phyloP scores from a whole-genome alignment of 73 alveolate species.

The Urostyla sp. region DNA sequence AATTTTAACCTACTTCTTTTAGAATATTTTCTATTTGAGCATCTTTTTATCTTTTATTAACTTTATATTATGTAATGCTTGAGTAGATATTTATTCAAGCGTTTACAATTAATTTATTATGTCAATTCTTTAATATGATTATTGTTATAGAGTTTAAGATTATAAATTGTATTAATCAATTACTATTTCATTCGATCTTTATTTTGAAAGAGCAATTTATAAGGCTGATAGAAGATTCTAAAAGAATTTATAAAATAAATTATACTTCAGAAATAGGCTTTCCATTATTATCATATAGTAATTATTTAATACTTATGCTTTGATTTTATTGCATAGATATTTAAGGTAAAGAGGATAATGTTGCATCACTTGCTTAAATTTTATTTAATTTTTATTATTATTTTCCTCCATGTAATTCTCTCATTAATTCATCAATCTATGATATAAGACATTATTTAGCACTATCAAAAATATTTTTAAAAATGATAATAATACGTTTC shows the following conservation, averaged over 20 bases:
- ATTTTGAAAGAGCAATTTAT: background rate
- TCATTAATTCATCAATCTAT: too few species aligned
- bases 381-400: too few species aligned
- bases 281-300: too few species aligned
- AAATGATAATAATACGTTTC: background rate
- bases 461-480: background rate
- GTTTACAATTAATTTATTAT: background rate
- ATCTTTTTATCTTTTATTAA: slow-evolving; percentile 17
- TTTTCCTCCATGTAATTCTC: too few species aligned
- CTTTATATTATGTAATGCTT: slow-evolving; percentile 1
- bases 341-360: too few species aligned
- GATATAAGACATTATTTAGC: too few species aligned
- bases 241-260: background rate
- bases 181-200: too few species aligned
- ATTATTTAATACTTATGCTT: too few species aligned
- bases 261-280: too few species aligned
- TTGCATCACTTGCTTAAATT: too few species aligned
- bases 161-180: background rate
- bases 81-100: background rate
- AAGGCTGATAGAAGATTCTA: slow-evolving; percentile 2
- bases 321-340: too few species aligned
- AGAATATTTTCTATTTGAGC: slow-evolving; percentile 5
- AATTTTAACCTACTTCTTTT: too few species aligned
- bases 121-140: slow-evolving; percentile 16
- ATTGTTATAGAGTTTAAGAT: background rate